Percentiles rank a stretch among this genome's conserved stretches.
Evolutionary conservation across 345 rosid species (phyloP).

Genomic region (Salix caprea): DNA sequence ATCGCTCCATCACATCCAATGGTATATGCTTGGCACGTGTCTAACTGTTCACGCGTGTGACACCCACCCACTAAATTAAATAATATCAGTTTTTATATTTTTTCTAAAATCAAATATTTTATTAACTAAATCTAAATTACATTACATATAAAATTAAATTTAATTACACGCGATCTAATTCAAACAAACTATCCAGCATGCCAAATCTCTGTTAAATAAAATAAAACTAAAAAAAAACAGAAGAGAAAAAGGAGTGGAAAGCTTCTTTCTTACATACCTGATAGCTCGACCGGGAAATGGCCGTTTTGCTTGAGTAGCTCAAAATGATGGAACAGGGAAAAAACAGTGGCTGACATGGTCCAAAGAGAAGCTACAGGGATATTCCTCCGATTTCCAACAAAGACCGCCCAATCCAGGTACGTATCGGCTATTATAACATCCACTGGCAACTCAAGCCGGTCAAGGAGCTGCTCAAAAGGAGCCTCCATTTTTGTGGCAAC

Average conservation of each 20-base stretch:
- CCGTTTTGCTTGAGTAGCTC: constrained; percentile 15
- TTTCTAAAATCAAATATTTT: no score
- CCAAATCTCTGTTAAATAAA: no score
- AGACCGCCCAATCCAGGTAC: constrained; percentile 11
- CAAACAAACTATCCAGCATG: no score
- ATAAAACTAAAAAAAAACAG: neutral
- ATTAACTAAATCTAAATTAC: no score
- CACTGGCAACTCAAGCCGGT: neutral
- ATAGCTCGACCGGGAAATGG: constrained; percentile 7
- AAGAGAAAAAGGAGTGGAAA: neutral
- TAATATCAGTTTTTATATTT: no score
- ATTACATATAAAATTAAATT: no score
- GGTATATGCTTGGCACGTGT: no score
- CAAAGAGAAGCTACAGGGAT: constrained; percentile 26
- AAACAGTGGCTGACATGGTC: constrained; percentile 19
- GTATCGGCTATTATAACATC: constrained; percentile 12
- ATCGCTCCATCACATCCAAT: no score
- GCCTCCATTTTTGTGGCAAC: constrained; percentile 17
- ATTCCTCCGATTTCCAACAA: constrained; percentile 12
- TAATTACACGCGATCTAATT: no score
- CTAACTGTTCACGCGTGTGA: no score
- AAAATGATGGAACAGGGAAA: constrained; percentile 13
- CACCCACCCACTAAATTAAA: no score
- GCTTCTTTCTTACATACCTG: constrained; percentile 2
- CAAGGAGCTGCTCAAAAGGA: constrained; percentile 18